These are phyloP conservation scores for Colletotrichum graminicola DNA, from an alignment of 2,329 filamentous ascomycete species.

Conservation along the genomic window DNA sequence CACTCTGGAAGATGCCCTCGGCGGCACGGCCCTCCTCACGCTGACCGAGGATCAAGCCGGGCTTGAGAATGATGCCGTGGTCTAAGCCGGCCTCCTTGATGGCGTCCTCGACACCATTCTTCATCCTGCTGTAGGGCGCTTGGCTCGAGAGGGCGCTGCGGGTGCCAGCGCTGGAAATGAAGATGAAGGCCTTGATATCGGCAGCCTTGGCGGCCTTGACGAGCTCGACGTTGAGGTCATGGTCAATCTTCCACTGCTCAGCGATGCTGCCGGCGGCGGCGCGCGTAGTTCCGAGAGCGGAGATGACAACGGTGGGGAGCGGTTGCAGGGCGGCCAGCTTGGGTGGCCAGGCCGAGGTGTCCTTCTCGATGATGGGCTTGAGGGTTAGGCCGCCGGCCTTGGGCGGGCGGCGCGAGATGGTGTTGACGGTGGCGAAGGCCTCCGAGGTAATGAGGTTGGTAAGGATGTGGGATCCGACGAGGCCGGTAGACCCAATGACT, in stretches of 20 bases:
- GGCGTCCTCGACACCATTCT: conserved; percentile 86
- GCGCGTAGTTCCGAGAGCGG: conserved; percentile 83
- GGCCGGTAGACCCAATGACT: conserved; percentile 75
- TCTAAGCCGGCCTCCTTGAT: conserved; percentile 81
- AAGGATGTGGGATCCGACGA: conserved; percentile 82
- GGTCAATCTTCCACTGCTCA: conserved; percentile 88
- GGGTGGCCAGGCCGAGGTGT: conserved; percentile 76
- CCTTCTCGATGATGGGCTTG: conserved; percentile 72
- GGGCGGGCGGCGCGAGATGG: conserved; percentile 76
- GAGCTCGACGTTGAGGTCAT: conserved; percentile 85
- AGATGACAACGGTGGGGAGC: conserved; percentile 76
- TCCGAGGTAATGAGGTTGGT: conserved; percentile 68
- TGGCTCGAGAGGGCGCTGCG: conserved; percentile 55
- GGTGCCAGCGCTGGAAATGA: conserved; percentile 73
- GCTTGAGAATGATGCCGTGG: conserved; percentile 78
- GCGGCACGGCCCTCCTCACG: conserved; percentile 71
- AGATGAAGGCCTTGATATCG: conserved; percentile 80
- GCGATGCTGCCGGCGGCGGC: conserved; percentile 80
- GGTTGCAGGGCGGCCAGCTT: conserved; percentile 68
- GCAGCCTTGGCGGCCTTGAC: conserved; percentile 80
- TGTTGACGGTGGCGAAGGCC: conserved; percentile 67
- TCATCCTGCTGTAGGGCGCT: conserved; percentile 77
- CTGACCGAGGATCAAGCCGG: conserved; percentile 80
- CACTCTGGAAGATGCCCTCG: conserved; percentile 67
- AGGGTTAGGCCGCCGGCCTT: conserved; percentile 62